Evolutionary conservation across 257 asterid genomes (phyloP).

Genomic region (Solanum gandarillasii): DNA sequence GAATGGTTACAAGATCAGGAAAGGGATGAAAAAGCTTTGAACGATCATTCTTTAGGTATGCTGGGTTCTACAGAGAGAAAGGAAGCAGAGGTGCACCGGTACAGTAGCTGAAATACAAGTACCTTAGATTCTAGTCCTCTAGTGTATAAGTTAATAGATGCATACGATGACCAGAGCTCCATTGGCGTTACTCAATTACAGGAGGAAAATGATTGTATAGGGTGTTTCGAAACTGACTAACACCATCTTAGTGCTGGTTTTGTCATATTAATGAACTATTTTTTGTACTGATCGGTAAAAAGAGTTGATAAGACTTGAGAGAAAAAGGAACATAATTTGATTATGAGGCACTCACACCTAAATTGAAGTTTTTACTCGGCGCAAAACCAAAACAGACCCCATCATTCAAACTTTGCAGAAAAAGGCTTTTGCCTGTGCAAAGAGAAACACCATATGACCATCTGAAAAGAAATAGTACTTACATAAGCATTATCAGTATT

Average conservation of each 20-base stretch:
- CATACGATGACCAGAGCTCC: background rate
- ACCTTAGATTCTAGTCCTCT: background rate
- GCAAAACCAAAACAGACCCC: background rate
- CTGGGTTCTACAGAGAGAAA: background rate
- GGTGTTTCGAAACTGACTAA: background rate
- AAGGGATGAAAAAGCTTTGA: background rate
- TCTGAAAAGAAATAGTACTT: conserved; percentile 21
- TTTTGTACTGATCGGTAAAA: background rate
- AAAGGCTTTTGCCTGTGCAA: background rate
- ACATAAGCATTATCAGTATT: conserved; percentile 55
- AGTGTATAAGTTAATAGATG: background rate
- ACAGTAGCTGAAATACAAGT: background rate
- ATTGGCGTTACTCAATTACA: background rate
- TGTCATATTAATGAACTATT: background rate
- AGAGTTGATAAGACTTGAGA: background rate
- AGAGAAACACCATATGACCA: background rate
- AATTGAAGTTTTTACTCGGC: background rate
- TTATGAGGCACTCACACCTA: background rate
- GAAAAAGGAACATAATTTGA: background rate
- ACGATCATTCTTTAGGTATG: background rate
- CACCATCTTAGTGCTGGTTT: background rate
- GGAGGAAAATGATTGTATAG: background rate
- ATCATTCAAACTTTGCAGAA: background rate
- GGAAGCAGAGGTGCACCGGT: background rate
- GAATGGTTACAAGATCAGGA: background rate